These are phyloP conservation scores for Sclerotinia trifoliorum DNA, from an alignment of 2,329 filamentous ascomycete species.

Conservation along the genomic window DNA sequence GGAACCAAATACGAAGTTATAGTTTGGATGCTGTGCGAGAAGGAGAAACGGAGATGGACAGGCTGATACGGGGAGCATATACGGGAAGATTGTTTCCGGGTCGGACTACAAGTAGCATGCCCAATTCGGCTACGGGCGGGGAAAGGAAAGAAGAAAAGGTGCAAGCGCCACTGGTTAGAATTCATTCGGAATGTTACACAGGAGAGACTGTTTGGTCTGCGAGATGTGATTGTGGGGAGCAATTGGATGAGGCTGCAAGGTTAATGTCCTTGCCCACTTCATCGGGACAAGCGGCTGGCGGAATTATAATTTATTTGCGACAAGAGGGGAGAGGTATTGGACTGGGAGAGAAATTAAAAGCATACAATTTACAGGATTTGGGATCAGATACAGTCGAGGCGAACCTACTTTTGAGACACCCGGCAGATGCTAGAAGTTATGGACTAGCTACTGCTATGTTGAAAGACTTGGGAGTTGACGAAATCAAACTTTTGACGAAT, in stretches of 20 bases:
- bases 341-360: conserved; percentile 91
- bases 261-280: conserved; percentile 76
- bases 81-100: conserved; percentile 84
- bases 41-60: conserved; percentile 81
- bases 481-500: conserved; percentile 85
- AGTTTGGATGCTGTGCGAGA: conserved; percentile 68
- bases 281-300: conserved; percentile 52
- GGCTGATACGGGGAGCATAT: conserved; percentile 94
- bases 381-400: conserved; percentile 98
- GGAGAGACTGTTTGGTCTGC: conserved; percentile 98
- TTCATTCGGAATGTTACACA: conserved; percentile 98
- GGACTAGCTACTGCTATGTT: conserved; percentile 96
- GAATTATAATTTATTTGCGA: conserved; percentile 91
- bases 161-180: conserved; percentile 71
- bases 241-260: conserved; percentile 91
- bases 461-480: conserved; percentile 74
- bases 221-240: conserved; percentile 95
- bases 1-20: conserved; percentile 73
- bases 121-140: conserved; percentile 17
- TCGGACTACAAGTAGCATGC: conserved; percentile 55
- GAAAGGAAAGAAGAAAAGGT: conserved; percentile 21
- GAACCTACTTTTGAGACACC: conserved; percentile 85
- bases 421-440: conserved; percentile 91
- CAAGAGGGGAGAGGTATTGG: conserved; percentile 97
- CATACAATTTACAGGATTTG: conserved; percentile 95